Base-by-base conservation (phyloP, 345 rosid species). In the Mangifera indica region DNA sequence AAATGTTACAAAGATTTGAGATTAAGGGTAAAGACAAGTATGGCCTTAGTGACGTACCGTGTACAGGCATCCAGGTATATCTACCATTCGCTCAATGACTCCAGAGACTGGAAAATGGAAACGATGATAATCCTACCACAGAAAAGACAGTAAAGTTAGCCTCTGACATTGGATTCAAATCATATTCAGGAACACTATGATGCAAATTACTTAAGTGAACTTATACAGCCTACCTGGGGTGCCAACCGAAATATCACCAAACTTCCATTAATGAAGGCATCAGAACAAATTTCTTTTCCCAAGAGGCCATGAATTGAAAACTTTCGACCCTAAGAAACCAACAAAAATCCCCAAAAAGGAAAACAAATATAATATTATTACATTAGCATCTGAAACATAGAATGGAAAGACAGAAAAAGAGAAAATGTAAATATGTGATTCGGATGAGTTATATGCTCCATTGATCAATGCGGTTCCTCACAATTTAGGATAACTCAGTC, bases 31-130 rank as follows among this genome's bases (percentile, higher is more conserved):
- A 37, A 37, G 8, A 37, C 42, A 37, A 37, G 8, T 9, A 37
- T 37, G 42, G 9, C 42, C 48, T 62, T 46, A 74, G 70, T 32
- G 17, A 77, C 87, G 57, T 84, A 94, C 98, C 0, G 95, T 94
- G 74, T 88, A 91, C 67, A 94, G 83, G 75, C 87, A 82, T 74
- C 98, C 97, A 66, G 92, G 86, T 10, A 91, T 75, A 70, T 94
- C 60, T 45, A 81, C 83, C 78, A 87, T 76, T 66, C 82, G 76
- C 69, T 86, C 95, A 60, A 94, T 79, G 71, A 78, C 81, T 76
- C 97, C 98, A 76, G 92, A 85, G 70, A 94, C 92, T 7, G 98
- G 98, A 70, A 79, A 76, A 84, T 94, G 97, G 74, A 86, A 94
- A 18, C 97, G 90, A 75, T 89, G 97, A 76, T 90, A 94, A 80